Percentiles rank a stretch among this genome's conserved stretches.
Evolutionary conservation across 78 protist genomes (phyloP).

Genomic region (Cavenderia fasciculata): DNA sequence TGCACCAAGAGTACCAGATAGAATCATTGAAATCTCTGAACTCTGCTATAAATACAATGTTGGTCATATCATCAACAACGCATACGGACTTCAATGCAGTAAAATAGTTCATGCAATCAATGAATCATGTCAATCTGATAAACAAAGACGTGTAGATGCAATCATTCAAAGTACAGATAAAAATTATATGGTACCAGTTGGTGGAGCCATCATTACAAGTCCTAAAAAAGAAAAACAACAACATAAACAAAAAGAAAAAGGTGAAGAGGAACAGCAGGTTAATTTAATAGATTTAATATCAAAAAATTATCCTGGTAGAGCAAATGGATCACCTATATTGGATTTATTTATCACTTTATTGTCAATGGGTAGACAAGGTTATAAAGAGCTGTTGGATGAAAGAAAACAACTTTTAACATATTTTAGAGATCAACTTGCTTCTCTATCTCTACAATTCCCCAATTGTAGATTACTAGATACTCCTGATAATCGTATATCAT

Average conservation of each 20-base stretch:
- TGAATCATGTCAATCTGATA: conserved; percentile 19
- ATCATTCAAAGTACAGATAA: conserved; percentile 98
- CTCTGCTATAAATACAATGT: conserved; percentile 85
- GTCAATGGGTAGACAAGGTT: conserved; percentile 91
- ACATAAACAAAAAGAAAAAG: not conserved
- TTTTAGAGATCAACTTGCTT: not conserved
- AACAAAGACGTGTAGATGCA: conserved; percentile 91
- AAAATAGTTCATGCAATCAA: conserved; percentile 46
- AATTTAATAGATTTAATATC: conserved; percentile 66
- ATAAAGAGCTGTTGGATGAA: conserved; percentile 1
- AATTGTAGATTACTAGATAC: conserved; percentile 86
- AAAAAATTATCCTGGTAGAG: conserved; percentile 93
- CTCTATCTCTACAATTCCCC: conserved; percentile 37
- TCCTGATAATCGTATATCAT: conserved; percentile 82
- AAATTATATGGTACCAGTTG: conserved; percentile 99
- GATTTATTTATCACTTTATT: conserved; percentile 97
- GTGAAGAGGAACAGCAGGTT: not conserved
- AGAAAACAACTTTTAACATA: conserved; percentile 46
- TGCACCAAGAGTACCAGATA: conserved; percentile 98
- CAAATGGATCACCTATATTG: conserved; percentile 85
- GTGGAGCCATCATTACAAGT: conserved; percentile 94
- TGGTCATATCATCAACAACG: conserved; percentile 98
- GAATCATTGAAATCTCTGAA: conserved; percentile 84
- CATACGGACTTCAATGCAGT: conserved; percentile 97
- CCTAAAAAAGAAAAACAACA: conserved; percentile 19